Evolutionary conservation across 2,329 filamentous ascomycete species (phyloP), one percentile per base, ranked within the genome.

Genomic region (Pseudogymnoascus destructans): DNA sequence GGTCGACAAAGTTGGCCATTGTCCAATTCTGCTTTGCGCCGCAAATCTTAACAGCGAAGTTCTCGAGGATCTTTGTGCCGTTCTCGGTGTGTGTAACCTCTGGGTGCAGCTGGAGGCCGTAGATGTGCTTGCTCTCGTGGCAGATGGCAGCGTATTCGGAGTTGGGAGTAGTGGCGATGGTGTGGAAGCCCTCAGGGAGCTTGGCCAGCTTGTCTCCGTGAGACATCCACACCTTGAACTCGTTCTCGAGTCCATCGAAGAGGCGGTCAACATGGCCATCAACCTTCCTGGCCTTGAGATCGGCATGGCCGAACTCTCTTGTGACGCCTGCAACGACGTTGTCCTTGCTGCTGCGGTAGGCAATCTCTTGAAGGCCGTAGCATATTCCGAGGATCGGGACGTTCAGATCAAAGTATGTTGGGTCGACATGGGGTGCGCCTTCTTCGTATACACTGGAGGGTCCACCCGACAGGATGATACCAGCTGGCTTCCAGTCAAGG

Each of bases 31-130:
- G 79, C 60, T 78, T 73, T 3, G 87, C 89, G 27, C 81, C 79
- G 72, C 91, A 97, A 63, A 97, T 95, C 17, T 80, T 77, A 60
- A 95, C 78, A 10, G 83, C 84, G 68, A 96, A 97, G 77, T 97
- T 97, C 68, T 79, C 74, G 46, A 96, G 76, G 4, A 95, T 68
- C 25, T 86, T 75, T 8, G 70, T 85, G 32, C 91, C 90, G 59
- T 79, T 76, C 7, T 80, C 77, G 0, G 86, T 90, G 68, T 89
- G 82, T 11, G 80, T 84, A 58, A 95, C 79, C 70, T 96, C 91
- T 0, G 91, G 90, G 71, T 95, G 91, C 71, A 95, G 92, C 69
- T 96, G 91, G 52, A 95, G 80, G 58, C 86, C 73, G 36, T 64
- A 61, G 64, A 88, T 84, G 23, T 84, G 82, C 74, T 85, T 82